These are phyloP conservation scores for Rhizophagus clarus DNA, from an alignment of 192 early-diverging fungal genomes.

Conservation along the genomic window DNA sequence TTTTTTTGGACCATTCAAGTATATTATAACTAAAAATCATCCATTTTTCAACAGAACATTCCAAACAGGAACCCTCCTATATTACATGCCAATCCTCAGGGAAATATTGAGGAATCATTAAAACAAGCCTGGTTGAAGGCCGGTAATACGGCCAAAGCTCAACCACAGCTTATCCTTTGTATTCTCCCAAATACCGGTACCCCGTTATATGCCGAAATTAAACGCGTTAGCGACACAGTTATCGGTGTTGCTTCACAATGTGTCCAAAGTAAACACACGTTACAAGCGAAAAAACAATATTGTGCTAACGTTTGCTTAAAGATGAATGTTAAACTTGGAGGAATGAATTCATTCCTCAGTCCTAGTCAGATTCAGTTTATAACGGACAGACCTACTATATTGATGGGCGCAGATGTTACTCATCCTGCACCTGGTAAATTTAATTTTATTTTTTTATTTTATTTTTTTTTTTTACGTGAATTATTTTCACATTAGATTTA, in stretches of 20 bases:
- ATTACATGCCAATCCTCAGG: too few species aligned
- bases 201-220: slow-evolving; percentile 69
- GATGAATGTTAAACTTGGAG: slow-evolving; percentile 43
- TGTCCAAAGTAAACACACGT: slow-evolving; percentile 78
- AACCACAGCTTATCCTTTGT: slow-evolving; percentile 81
- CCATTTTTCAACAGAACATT: too few species aligned
- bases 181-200: slow-evolving; percentile 77
- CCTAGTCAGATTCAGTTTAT: slow-evolving; percentile 67
- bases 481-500: slow-evolving; percentile 31
- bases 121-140: too few species aligned
- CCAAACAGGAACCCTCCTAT: too few species aligned
- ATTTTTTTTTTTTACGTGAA: background rate
- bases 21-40: too few species aligned
- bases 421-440: slow-evolving; percentile 73
- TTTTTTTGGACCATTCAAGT: too few species aligned
- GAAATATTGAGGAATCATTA: too few species aligned
- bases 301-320: slow-evolving; percentile 93
- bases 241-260: slow-evolving; percentile 90
- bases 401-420: slow-evolving; percentile 91
- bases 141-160: slow-evolving; percentile 48
- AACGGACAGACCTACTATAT: slow-evolving; percentile 68
- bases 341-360: slow-evolving; percentile 72
- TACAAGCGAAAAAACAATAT: slow-evolving; percentile 80
- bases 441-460: too few species aligned
- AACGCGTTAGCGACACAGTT: slow-evolving; percentile 84